Evolutionary conservation across 768 basidiomycete genomes (phyloP), one percentile per base, ranked within the genome.

Genomic region (Tricholoma matsutake): DNA sequence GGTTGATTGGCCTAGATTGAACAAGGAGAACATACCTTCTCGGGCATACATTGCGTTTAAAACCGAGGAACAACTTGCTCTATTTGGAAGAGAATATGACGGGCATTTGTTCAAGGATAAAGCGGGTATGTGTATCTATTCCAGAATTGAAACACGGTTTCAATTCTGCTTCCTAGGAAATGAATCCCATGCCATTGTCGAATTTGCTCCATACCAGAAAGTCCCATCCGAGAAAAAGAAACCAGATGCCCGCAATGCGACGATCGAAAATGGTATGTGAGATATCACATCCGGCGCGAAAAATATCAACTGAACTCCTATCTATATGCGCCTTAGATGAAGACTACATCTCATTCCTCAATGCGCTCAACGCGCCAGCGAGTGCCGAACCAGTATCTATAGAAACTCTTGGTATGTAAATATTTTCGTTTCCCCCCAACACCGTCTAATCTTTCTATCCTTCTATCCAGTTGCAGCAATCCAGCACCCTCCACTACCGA

Each of bases 31-130:
- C 59, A 76, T 93, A 7, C 81, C 87, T 16, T 94, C 96, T 20
- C 85, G 96, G 43, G 96, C 96, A 11, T 98, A 98, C 71, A 89
- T 97, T 63, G 86, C 88, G 1, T 97, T 99, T 82, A 89, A 85
- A 79, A 82, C 76, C 14, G 86, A 88, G 58, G 91, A 91, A 16
- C 76, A 79, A 10, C 76, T 98, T 14, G 82, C 89, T 3, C 71
- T 71, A 2, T 98, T 98, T 68, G 89, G 91, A 67, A 79, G 80
- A 28, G 94, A 83, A 34, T 99, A 93, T 65, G 93, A 98, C 67
- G 96, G 96, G 0, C 96, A 98, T 75, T 53, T 91, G 22, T 98
- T 96, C 70, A 79, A 89, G 63, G 94, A 98, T 71, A 97, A 95
- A 80, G 81, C 89, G 63, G 96, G 96, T 94, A 62, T 39, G 86